Conservation (phyloP, 208 protist species). For the Leishmania major region DNA sequence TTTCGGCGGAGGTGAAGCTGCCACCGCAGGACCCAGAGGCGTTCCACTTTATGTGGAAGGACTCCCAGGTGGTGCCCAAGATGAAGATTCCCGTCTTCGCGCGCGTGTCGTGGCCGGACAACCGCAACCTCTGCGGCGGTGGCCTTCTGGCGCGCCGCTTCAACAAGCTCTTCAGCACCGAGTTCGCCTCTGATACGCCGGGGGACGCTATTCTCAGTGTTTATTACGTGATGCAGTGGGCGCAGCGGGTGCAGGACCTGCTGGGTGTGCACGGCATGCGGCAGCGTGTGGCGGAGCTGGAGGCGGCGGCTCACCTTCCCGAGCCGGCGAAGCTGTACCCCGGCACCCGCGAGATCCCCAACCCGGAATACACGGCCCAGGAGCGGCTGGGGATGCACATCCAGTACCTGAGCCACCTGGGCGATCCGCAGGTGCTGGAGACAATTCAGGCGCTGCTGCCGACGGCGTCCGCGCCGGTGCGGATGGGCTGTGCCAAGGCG, state of each 20-base stretch:
- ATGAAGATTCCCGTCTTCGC: slow-evolving; percentile 89
- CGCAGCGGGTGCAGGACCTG: slow-evolving; percentile 51
- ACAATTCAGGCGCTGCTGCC: slow-evolving; percentile 68
- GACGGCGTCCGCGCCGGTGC: slow-evolving; percentile 66
- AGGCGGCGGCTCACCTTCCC: slow-evolving; percentile 44
- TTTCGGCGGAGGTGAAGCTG: slow-evolving; percentile 91
- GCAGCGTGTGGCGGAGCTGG: slow-evolving; percentile 71
- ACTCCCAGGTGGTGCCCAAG: slow-evolving; percentile 80
- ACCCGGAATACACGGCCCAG: slow-evolving; percentile 82
- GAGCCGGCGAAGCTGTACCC: slow-evolving; percentile 73
- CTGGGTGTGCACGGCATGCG: slow-evolving; percentile 84
- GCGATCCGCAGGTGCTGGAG: slow-evolving; percentile 68
- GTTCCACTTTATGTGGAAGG: slow-evolving; percentile 87
- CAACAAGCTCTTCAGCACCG: slow-evolving; percentile 72
- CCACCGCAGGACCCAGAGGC: slow-evolving; percentile 87
- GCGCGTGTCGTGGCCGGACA: slow-evolving; percentile 84
- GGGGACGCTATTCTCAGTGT: slow-evolving; percentile 75
- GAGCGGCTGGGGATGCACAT: slow-evolving; percentile 92
- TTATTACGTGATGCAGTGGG: slow-evolving; percentile 80
- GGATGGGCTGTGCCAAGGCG: slow-evolving; percentile 92
- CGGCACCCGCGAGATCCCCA: slow-evolving; percentile 86
- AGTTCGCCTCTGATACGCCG: slow-evolving; percentile 84
- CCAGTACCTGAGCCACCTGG: slow-evolving; percentile 85
- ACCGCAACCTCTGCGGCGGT: slow-evolving; percentile 63
- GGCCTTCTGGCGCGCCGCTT: slow-evolving; percentile 67